Conservation (phyloP, 108 stramenopile genomes). For the Cyclostephanos invisitatus region DNA sequence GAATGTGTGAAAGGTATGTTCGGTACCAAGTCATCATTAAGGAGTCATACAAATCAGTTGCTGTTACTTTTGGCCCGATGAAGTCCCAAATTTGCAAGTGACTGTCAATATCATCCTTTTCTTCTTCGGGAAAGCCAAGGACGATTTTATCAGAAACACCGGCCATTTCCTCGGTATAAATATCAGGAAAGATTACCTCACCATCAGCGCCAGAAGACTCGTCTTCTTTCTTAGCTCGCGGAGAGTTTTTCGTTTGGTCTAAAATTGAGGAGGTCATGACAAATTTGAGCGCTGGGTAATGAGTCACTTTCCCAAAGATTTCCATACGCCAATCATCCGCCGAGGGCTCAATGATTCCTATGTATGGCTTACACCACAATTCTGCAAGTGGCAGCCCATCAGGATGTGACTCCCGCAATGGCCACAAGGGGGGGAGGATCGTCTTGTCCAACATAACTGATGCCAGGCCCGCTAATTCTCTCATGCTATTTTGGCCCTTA, state of each 20-base stretch:
- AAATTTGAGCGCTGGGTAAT: slow-evolving; percentile 43
- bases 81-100: slow-evolving; percentile 43
- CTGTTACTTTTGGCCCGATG: slow-evolving; percentile 37
- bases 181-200: too few relatives aligned
- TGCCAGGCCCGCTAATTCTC: slow-evolving; percentile 16
- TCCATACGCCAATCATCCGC: background rate
- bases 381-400: slow-evolving; percentile 1
- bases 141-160: background rate
- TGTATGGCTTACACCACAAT: slow-evolving; percentile 20
- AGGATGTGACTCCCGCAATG: background rate
- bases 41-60: slow-evolving; percentile 41
- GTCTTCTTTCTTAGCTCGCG: too few relatives aligned
- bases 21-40: slow-evolving; percentile 52
- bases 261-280: slow-evolving; percentile 15
- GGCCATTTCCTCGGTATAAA: too few relatives aligned
- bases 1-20: slow-evolving; percentile 26
- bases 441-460: slow-evolving; percentile 29
- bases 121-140: background rate
- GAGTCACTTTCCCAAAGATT: slow-evolving; percentile 29
- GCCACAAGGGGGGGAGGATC: background rate
- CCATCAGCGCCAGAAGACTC: too few relatives aligned
- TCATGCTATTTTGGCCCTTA: slow-evolving; percentile 5
- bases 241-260: too few relatives aligned
- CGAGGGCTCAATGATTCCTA: slow-evolving; percentile 30
- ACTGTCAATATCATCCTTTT: slow-evolving; percentile 11